Conservation (phyloP, 208 protist genomes). For the Leishmania arabica region DNA sequence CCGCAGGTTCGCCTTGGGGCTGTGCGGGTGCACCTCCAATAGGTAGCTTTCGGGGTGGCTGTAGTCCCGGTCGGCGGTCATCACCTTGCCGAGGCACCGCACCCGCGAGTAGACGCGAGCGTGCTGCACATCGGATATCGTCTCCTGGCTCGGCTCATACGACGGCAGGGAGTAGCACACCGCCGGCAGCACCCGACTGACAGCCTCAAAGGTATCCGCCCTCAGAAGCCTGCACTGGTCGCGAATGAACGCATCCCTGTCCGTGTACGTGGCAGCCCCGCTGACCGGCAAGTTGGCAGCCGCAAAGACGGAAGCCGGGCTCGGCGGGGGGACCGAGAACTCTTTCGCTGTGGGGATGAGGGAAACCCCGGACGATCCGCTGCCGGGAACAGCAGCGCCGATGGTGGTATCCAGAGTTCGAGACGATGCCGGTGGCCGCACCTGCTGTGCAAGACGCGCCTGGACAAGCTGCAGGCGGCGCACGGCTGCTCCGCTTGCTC, state of each 20-base stretch:
- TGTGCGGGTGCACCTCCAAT: constrained; percentile 66
- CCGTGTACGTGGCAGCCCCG: constrained; percentile 41
- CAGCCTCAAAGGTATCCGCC: constrained; percentile 88
- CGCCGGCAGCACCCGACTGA: constrained; percentile 62
- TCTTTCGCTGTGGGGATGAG: constrained; percentile 71
- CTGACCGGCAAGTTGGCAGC: constrained; percentile 75
- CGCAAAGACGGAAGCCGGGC: constrained; percentile 61
- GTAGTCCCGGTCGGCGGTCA: constrained; percentile 79
- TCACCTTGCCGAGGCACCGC: constrained; percentile 68
- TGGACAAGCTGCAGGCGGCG: constrained; percentile 25
- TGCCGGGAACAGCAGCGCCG: neutral
- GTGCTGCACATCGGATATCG: constrained; percentile 70
- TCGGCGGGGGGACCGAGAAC: constrained; percentile 56
- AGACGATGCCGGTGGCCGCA: neutral
- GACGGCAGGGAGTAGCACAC: constrained; percentile 66
- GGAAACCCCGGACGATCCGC: constrained; percentile 2
- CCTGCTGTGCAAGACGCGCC: constrained; percentile 13
- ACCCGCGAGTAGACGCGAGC: constrained; percentile 63
- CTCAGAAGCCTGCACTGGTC: constrained; percentile 80
- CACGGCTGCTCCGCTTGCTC: constrained; percentile 9
- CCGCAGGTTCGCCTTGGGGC: constrained; percentile 45
- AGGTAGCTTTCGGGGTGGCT: constrained; percentile 71
- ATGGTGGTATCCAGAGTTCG: neutral
- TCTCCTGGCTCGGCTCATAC: constrained; percentile 60
- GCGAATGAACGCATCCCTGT: constrained; percentile 62